These are phyloP conservation scores for Phallus indusiatus DNA, from an alignment of 768 basidiomycete genomes.

Conservation along the genomic window DNA sequence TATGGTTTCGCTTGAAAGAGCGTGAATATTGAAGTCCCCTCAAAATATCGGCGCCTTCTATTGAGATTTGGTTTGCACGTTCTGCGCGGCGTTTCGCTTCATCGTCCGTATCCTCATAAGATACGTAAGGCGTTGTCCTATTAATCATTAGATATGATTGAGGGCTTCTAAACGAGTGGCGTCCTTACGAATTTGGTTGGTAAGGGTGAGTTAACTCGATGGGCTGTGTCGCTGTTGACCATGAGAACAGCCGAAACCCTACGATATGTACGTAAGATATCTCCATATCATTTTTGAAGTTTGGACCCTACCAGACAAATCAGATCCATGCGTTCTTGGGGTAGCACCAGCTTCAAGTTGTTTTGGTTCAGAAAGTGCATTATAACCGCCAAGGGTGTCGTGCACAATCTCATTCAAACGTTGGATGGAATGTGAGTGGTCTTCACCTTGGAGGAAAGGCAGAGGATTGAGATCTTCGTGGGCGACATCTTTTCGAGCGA, in stretches of 20 bases:
- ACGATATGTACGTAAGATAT: not conserved
- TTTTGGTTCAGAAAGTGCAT: not conserved
- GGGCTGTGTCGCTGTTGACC: not conserved
- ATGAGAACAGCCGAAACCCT: not conserved
- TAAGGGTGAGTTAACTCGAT: not conserved
- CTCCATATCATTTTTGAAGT: not conserved
- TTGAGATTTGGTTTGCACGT: not conserved
- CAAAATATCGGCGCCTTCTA: not conserved
- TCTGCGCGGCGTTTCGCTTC: not conserved
- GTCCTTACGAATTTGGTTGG: not conserved
- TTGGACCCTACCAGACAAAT: not conserved
- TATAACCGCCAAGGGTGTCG: not conserved
- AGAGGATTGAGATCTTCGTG: not conserved
- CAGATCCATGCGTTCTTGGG: no score
- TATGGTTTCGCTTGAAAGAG: not conserved
- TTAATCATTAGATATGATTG: not conserved
- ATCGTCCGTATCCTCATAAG: not conserved
- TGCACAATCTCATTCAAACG: not conserved
- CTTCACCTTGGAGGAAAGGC: not conserved
- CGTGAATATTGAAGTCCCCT: not conserved
- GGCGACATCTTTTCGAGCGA: not conserved
- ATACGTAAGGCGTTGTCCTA: not conserved
- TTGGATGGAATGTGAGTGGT: not conserved
- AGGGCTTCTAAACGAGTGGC: not conserved
- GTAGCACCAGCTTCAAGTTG: not conserved